Base-by-base conservation (phyloP, 768 basidiomycete genomes). In the Phlebiopsis gigantea region DNA sequence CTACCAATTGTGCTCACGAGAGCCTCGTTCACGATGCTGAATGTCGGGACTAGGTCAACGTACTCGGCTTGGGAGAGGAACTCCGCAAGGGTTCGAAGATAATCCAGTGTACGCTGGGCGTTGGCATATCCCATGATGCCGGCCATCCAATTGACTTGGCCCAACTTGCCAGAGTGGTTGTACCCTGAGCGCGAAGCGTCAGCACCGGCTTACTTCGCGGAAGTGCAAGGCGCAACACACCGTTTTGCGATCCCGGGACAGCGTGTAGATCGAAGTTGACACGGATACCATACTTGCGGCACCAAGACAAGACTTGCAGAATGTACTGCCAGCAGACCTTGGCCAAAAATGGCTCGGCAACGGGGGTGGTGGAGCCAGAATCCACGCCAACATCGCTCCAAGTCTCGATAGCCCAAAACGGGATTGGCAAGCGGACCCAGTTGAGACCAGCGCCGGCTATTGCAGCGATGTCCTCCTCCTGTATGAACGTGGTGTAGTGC, bases 71-170 rank as follows among this genome's bases (percentile, higher is more conserved):
- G 88, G 2, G 82, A 80, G 68, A 95, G 85, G 74, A 95, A 96
- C 72, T 90, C 86, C 46, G 82, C 79, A 61, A 90, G 70, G 31
- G 85, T 77, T 24, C 92, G 80, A 59, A 94, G 83, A 63, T 88
- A 85, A 67, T 88, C 80, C 34, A 93, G 73, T 15, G 87, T 79
- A 22, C 92, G 78, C 69, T 93, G 79, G 9, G 88, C 93, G 65
- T 94, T 94, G 45, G 90, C 90, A 47, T 92, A 63, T 15, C 92
- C 92, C 91, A 93, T 93, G 53, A 84, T 82, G 17, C 86, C 85
- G 54, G 75, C 69, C 60, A 88, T 59, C 59, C 84, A 80, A 65
- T 90, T 88, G 65, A 88, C 69, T 22, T 71, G 66, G 17, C 87
- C 88, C 10, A 65, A 44, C 66, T 73, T 84, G 77, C 85, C 82